phyloP scores from a whole-genome alignment of 169 alveolate species.

The Plasmodium vivax region DNA sequence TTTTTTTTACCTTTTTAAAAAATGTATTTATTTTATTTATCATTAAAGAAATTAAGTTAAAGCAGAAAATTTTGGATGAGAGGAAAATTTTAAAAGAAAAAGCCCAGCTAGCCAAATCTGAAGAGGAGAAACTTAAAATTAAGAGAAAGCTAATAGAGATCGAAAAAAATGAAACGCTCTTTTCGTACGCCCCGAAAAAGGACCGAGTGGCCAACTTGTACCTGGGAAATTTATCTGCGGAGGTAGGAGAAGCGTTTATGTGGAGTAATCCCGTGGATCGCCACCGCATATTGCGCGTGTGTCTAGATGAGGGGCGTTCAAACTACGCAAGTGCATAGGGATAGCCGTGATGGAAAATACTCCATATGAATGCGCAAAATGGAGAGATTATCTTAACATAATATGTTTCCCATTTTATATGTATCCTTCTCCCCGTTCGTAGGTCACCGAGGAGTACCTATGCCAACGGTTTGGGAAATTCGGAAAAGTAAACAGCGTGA shows the following conservation, averaged over 20 bases:
- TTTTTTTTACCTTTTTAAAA: neutral
- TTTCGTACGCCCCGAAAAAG: slow-evolving; percentile 50
- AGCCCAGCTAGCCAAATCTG: slow-evolving; percentile 76
- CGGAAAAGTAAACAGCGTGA: slow-evolving; percentile 88
- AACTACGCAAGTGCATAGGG: neutral
- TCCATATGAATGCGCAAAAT: neutral
- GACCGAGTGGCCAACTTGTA: slow-evolving; percentile 81
- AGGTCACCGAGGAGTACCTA: slow-evolving; percentile 88
- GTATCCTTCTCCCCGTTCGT: neutral
- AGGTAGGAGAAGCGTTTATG: slow-evolving; percentile 65
- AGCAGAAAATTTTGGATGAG: slow-evolving; percentile 73
- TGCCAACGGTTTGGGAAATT: slow-evolving; percentile 85
- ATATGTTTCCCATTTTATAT: neutral
- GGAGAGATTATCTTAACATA: neutral
- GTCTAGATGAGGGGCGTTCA: neutral
- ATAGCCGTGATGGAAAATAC: neutral
- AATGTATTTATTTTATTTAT: slow-evolving; percentile 6
- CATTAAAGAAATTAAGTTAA: slow-evolving; percentile 31
- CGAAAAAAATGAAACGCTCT: slow-evolving; percentile 62
- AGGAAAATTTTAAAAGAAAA: slow-evolving; percentile 44
- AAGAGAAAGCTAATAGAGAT: slow-evolving; percentile 62
- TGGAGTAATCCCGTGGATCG: neutral
- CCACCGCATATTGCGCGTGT: neutral
- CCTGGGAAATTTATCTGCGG: slow-evolving; percentile 87
- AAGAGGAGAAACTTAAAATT: slow-evolving; percentile 78